Percentiles rank a stretch among this genome's conserved stretches.
phyloP scores from a whole-genome alignment of 2,329 filamentous ascomycete genomes.

The Madurella fahalii region DNA sequence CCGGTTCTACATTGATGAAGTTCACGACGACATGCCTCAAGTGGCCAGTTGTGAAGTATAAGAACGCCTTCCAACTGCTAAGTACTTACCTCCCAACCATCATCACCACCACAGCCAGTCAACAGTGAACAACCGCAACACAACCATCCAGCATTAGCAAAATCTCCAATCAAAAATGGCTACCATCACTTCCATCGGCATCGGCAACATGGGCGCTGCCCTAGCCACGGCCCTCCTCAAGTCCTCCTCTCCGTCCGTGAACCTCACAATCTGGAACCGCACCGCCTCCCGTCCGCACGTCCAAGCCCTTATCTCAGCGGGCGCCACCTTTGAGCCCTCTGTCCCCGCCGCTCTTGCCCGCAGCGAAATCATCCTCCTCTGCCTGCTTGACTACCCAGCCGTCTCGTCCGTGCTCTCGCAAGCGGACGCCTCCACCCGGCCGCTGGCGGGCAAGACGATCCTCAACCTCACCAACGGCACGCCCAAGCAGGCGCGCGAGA shows the following conservation, averaged over 20 bases:
- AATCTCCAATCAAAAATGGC: slow-evolving; percentile 1
- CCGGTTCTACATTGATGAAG: neutral
- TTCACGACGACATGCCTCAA: no score
- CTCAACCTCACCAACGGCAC: slow-evolving; percentile 31
- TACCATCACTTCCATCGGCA: slow-evolving; percentile 22
- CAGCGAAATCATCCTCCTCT: slow-evolving; percentile 25
- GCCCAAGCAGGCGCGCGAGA: slow-evolving; percentile 22
- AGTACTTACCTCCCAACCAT: neutral
- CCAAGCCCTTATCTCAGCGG: slow-evolving; percentile 11
- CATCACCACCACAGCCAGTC: neutral
- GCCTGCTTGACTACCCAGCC: slow-evolving; percentile 27
- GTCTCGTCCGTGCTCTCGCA: slow-evolving; percentile 13
- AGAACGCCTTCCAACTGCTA: neutral
- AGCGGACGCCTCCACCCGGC: slow-evolving; percentile 9
- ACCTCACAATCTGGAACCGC: slow-evolving; percentile 28
- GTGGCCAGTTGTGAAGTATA: neutral
- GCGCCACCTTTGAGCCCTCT: slow-evolving; percentile 17
- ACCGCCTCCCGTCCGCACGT: slow-evolving; percentile 20
- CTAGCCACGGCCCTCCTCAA: slow-evolving; percentile 23
- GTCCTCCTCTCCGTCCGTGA: slow-evolving; percentile 10
- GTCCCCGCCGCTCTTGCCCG: slow-evolving; percentile 16
- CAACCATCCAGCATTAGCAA: neutral
- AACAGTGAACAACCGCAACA: neutral
- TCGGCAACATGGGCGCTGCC: slow-evolving; percentile 28
- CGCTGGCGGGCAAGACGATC: slow-evolving; percentile 25